A percentile compares a stretch with the other conserved stretches of the same genome.
These are phyloP conservation scores for Xylaria scruposa DNA, from an alignment of 495 filamentous ascomycete species.

Conservation along the genomic window DNA sequence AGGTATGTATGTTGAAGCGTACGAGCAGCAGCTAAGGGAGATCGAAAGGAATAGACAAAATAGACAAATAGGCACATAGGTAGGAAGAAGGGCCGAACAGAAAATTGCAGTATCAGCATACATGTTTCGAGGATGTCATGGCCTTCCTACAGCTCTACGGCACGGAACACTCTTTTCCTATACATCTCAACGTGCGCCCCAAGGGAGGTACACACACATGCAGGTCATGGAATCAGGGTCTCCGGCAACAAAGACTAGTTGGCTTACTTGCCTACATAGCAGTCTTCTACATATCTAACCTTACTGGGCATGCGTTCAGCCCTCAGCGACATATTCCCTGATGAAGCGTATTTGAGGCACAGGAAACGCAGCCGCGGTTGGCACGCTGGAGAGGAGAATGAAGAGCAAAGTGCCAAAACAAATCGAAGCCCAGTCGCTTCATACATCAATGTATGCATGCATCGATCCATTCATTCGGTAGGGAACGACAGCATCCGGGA, in stretches of 20 bases:
- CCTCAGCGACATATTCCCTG: background rate
- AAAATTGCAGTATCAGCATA: background rate
- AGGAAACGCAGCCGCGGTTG: background rate
- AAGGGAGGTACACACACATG: background rate
- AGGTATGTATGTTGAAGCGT: background rate
- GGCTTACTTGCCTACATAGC: background rate
- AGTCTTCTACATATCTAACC: background rate
- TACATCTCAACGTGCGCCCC: background rate
- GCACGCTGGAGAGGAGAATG: background rate
- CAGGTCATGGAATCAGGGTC: background rate
- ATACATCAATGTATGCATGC: background rate
- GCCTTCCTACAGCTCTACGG: background rate
- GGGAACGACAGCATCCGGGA: background rate
- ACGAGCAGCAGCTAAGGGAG: background rate
- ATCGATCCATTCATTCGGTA: background rate
- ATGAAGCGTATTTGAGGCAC: background rate
- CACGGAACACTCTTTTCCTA: background rate
- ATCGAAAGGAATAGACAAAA: background rate
- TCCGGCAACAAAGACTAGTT: background rate
- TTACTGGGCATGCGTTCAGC: background rate
- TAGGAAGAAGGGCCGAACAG: background rate
- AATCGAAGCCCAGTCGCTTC: background rate
- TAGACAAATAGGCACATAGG: background rate
- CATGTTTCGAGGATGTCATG: background rate
- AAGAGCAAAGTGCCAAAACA: background rate